Evolutionary conservation across 768 basidiomycete species (phyloP).

Genomic region (Daedaleopsis nitida): DNA sequence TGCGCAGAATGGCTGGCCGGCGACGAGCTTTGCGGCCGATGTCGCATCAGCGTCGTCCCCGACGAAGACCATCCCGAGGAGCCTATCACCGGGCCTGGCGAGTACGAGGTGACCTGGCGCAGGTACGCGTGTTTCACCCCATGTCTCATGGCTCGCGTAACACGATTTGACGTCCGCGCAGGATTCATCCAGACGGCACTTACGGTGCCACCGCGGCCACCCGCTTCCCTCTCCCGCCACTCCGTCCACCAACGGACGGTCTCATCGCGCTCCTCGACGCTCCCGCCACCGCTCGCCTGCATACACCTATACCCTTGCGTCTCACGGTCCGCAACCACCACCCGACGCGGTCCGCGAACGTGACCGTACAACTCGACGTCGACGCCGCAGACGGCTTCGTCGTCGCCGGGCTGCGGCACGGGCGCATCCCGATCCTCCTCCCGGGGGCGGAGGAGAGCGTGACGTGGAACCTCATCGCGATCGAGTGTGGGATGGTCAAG

Average conservation of each 20-base stretch:
- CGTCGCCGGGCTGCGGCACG: conserved; percentile 71
- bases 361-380: conserved; percentile 73
- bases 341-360: conserved; percentile 62
- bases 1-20: conserved; percentile 60
- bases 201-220: conserved; percentile 51
- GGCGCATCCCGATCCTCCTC: conserved; percentile 69
- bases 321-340: conserved; percentile 69
- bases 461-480: conserved; percentile 68
- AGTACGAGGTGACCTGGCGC: conserved; percentile 65
- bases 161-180: conserved; percentile 26
- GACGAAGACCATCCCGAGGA: conserved; percentile 41
- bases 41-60: conserved; percentile 49
- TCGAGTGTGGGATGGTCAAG: conserved; percentile 70
- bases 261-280: conserved; percentile 67
- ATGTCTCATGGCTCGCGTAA: background rate
- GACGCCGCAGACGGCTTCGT: conserved; percentile 75
- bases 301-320: conserved; percentile 56
- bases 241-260: conserved; percentile 61
- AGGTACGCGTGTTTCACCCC: conserved; percentile 44
- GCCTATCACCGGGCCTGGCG: conserved; percentile 52
- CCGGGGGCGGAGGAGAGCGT: conserved; percentile 70
- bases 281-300: conserved; percentile 65
- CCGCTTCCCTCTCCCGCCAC: conserved; percentile 57
- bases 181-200: conserved; percentile 48
- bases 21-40: conserved; percentile 63